Base-by-base conservation (phyloP, 164 flowering plant species). In the Stephania yunnanensis region DNA sequence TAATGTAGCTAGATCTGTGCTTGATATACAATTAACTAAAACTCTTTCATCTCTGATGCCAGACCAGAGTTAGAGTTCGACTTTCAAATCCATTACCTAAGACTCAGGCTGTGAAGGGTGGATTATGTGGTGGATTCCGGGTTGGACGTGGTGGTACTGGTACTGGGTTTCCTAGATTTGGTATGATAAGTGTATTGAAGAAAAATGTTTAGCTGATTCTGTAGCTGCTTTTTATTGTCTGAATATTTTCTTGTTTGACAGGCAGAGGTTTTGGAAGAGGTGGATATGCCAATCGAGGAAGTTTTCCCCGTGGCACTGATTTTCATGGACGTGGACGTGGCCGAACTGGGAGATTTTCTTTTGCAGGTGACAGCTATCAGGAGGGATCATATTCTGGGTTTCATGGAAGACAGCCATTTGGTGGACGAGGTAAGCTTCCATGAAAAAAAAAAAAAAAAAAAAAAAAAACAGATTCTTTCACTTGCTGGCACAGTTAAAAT, bases 71-170 rank as follows among this genome's bases (percentile, higher is more conserved):
- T 46, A 86, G 76, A 83, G 94, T 90, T 46, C 85, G 97, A 76
- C 91, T 92, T 73, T 87, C 97, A 76, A 92, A 86, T 85, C 97
- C 97, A 72, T 31, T 82, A 79, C 97, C 97, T 13, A 92, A 89
- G 86, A 88, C 89, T 76, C 97, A 87, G 77, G 92, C 97, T 63
- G 89, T 92, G 68, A 92, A 90, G 84, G 94, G 94, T 72, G 94
- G 92, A 74, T 83, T 92, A 86, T 79, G 80, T 75, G 97, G 97
- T 79, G 97, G 97, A 67, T 91, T 89, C 78, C 90, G 88, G 66
- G 88, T 91, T 78, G 89, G 90, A 70, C 86, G 69, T 72, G 78
- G 80, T 71, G 77, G 42, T 36, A 0, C 79, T 48, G 71, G 73
- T 70, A 85, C 81, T 46, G 72, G 74, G 30, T 78, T 73, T 64